Percentiles rank a stretch among this genome's conserved stretches.
Evolutionary conservation across 2,329 filamentous ascomycete species (phyloP).

Genomic region (Fusarium duplospermum): DNA sequence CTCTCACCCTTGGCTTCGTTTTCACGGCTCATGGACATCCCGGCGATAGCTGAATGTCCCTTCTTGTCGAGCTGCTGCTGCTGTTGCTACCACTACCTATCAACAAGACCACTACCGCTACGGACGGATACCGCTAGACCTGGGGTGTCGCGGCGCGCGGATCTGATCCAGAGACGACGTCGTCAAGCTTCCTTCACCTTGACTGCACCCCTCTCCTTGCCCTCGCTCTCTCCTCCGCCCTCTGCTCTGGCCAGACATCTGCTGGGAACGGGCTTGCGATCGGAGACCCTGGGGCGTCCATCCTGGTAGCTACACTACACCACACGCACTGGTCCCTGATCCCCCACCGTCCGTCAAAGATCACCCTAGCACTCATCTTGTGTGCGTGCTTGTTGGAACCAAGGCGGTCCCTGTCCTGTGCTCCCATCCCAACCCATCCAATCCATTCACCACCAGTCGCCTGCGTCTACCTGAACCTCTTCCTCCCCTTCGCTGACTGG

Average conservation of each 20-base stretch:
- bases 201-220: slow-evolving; percentile 12
- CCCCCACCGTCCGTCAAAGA: slow-evolving; percentile 36
- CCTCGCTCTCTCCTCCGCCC: slow-evolving; percentile 19
- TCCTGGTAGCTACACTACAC: slow-evolving; percentile 14
- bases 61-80: slow-evolving; percentile 40
- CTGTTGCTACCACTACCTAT: slow-evolving; percentile 24
- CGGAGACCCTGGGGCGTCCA: slow-evolving; percentile 36
- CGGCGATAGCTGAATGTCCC: slow-evolving; percentile 38
- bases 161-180: slow-evolving; percentile 11
- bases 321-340: slow-evolving; percentile 39
- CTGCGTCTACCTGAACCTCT: slow-evolving; percentile 23
- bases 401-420: slow-evolving; percentile 35
- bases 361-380: slow-evolving; percentile 25
- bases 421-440: slow-evolving; percentile 27
- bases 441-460: slow-evolving; percentile 34
- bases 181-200: neutral
- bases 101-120: neutral
- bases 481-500: slow-evolving; percentile 37
- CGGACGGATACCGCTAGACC: slow-evolving; percentile 17
- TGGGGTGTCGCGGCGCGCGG: slow-evolving; percentile 28
- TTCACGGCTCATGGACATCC: slow-evolving; percentile 16
- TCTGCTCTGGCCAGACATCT: slow-evolving; percentile 24
- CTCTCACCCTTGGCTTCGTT: slow-evolving; percentile 30
- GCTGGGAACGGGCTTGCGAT: slow-evolving; percentile 36
- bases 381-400: slow-evolving; percentile 37